These are phyloP conservation scores for Cytospora piceae DNA, from an alignment of 2,329 filamentous ascomycete genomes.

Conservation along the genomic window DNA sequence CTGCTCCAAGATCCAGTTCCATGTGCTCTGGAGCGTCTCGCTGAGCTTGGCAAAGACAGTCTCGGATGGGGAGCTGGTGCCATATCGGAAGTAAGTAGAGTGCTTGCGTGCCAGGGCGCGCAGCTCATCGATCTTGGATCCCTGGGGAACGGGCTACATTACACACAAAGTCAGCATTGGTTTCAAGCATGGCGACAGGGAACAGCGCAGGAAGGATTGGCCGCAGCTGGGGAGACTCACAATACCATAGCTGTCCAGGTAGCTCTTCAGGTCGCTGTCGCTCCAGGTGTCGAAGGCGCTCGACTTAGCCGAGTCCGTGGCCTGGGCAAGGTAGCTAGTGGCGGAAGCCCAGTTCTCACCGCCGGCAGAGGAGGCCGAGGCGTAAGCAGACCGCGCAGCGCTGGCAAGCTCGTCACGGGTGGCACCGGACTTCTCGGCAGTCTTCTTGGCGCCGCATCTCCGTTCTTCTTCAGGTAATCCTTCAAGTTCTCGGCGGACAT, in stretches of 20 bases:
- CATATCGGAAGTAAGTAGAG: slow-evolving; percentile 76
- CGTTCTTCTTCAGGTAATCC: slow-evolving; percentile 56
- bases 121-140: slow-evolving; percentile 69
- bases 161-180: slow-evolving; percentile 31
- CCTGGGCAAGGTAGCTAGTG: slow-evolving; percentile 70
- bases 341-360: slow-evolving; percentile 66
- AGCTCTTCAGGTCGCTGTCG: slow-evolving; percentile 73
- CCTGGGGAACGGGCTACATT: slow-evolving; percentile 61
- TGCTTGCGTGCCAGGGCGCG: slow-evolving; percentile 73
- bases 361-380: slow-evolving; percentile 61
- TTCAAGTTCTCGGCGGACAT: slow-evolving; percentile 73
- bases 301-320: slow-evolving; percentile 68
- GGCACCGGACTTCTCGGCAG: slow-evolving; percentile 63
- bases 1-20: slow-evolving; percentile 57
- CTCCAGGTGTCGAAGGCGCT: slow-evolving; percentile 74
- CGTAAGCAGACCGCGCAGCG: slow-evolving; percentile 64
- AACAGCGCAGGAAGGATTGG: slow-evolving; percentile 11
- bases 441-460: slow-evolving; percentile 61
- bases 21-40: slow-evolving; percentile 51
- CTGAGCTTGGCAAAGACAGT: slow-evolving; percentile 68
- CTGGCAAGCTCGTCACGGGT: slow-evolving; percentile 75
- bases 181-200: not conserved
- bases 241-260: slow-evolving; percentile 79
- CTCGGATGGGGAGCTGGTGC: slow-evolving; percentile 66
- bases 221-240: slow-evolving; percentile 40